These are phyloP conservation scores for Ophiostoma piceae DNA, from an alignment of 2,329 filamentous ascomycete species.

Conservation along the genomic window DNA sequence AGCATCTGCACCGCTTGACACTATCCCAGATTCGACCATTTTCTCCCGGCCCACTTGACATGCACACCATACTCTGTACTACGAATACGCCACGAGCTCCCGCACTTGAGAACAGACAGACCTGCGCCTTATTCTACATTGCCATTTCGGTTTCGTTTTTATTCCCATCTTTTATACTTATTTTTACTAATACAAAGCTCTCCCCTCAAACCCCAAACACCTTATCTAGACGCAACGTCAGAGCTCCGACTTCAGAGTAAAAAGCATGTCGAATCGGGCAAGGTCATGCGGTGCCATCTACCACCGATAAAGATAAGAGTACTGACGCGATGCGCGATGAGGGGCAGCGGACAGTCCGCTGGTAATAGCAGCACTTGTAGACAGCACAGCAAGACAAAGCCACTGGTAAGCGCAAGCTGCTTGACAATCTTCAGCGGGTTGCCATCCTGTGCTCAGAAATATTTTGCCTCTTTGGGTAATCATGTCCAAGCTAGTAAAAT, in stretches of 20 bases:
- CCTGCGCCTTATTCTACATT: neutral
- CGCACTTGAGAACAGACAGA: neutral
- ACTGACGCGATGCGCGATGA: conserved; percentile 9
- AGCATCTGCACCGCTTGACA: neutral
- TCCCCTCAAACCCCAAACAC: neutral
- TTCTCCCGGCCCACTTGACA: conserved; percentile 5
- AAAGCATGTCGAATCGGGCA: neutral
- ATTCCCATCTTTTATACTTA: neutral
- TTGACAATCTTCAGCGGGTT: neutral
- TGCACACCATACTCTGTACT: neutral
- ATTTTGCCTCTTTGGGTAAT: conserved; percentile 20
- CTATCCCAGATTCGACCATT: neutral
- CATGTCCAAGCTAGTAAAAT: conserved; percentile 8
- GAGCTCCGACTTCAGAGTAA: neutral
- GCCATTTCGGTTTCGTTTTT: neutral
- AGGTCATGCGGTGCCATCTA: neutral
- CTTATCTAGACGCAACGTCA: conserved; percentile 5
- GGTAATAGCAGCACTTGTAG: neutral
- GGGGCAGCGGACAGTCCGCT: conserved; percentile 12
- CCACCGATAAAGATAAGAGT: conserved; percentile 4
- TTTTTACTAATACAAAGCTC: neutral
- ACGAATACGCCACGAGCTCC: neutral
- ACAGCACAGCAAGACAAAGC: neutral
- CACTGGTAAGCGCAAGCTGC: neutral
- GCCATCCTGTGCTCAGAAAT: neutral